These are phyloP conservation scores for Geranium rotundifolium DNA, from an alignment of 345 rosid species.

Conservation along the genomic window DNA sequence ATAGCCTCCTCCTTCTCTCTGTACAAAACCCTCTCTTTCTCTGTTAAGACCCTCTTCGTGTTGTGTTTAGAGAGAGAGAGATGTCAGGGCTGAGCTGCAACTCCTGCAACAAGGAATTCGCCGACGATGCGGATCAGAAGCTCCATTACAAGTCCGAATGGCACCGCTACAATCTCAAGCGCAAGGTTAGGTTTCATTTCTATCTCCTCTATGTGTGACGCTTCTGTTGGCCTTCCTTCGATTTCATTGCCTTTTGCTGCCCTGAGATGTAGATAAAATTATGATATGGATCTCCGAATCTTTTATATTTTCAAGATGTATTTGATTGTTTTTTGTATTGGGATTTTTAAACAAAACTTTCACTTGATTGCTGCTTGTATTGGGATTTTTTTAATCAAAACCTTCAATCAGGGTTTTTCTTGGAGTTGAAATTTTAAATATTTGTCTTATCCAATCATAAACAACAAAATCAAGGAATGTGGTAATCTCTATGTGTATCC, in stretches of 20 bases:
- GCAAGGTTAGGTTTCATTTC: constrained; percentile 46
- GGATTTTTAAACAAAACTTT: too few relatives aligned
- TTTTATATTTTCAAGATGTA: background rate
- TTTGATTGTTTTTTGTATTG: too few relatives aligned
- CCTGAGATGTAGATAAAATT: background rate
- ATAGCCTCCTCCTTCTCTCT: background rate
- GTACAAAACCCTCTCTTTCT: background rate
- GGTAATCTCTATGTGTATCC: too few relatives aligned
- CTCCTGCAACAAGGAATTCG: constrained; percentile 79
- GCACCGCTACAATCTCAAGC: constrained; percentile 98
- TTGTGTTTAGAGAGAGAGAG: background rate
- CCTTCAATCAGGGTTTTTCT: background rate
- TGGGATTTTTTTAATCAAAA: background rate
- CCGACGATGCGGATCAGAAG: constrained; percentile 61
- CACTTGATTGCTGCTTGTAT: too few relatives aligned
- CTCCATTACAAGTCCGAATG: constrained; percentile 93
- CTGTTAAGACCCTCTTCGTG: too few relatives aligned
- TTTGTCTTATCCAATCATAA: background rate
- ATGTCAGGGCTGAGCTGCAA: constrained; percentile 89
- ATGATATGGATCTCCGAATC: background rate
- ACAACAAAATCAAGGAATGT: too few relatives aligned
- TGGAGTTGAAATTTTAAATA: background rate
- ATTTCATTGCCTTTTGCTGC: background rate
- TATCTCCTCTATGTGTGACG: background rate
- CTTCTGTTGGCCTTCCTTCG: background rate